phyloP scores from a whole-genome alignment of 306 rosid species.

The Benincasa hispida region DNA sequence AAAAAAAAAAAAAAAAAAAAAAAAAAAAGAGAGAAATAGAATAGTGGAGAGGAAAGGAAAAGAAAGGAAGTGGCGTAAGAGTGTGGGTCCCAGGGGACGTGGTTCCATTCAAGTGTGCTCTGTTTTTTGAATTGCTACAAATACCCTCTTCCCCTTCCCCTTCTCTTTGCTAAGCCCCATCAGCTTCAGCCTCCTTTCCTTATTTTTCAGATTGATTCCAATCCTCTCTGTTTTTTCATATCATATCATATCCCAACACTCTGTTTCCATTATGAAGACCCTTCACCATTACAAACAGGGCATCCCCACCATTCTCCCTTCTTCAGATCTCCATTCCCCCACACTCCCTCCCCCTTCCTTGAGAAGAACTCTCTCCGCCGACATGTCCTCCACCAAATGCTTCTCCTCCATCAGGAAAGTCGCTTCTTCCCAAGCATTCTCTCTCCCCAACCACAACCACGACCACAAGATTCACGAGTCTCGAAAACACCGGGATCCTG shows the following conservation, averaged over 20 bases:
- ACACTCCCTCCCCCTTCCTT: conserved; percentile 26
- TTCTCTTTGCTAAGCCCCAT: conserved; percentile 26
- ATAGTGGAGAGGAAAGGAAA: background rate
- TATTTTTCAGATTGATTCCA: background rate
- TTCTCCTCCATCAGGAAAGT: conserved; percentile 21
- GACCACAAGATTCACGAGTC: conserved; percentile 8
- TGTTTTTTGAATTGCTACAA: background rate
- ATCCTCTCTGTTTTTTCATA: background rate
- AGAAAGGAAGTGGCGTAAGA: conserved; percentile 9
- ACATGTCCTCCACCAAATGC: conserved; percentile 73
- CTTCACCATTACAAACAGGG: conserved; percentile 27
- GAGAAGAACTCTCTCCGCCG: conserved; percentile 73
- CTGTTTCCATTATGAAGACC: background rate
- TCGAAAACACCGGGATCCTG: conserved; percentile 11
- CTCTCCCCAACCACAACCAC: conserved; percentile 21
- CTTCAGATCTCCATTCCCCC: conserved; percentile 18
- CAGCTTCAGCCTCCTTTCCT: conserved; percentile 17
- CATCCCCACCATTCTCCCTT: conserved; percentile 46
- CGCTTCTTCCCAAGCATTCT: conserved; percentile 38
- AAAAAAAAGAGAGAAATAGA: no score
- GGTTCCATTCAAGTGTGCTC: conserved; percentile 24
- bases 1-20: no score
- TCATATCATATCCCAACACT: background rate
- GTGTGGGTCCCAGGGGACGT: conserved; percentile 61
- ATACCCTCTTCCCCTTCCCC: conserved; percentile 39